Evolutionary conservation across 495 filamentous ascomycete genomes (phyloP).

Genomic region (Aspergillus conjunctus): DNA sequence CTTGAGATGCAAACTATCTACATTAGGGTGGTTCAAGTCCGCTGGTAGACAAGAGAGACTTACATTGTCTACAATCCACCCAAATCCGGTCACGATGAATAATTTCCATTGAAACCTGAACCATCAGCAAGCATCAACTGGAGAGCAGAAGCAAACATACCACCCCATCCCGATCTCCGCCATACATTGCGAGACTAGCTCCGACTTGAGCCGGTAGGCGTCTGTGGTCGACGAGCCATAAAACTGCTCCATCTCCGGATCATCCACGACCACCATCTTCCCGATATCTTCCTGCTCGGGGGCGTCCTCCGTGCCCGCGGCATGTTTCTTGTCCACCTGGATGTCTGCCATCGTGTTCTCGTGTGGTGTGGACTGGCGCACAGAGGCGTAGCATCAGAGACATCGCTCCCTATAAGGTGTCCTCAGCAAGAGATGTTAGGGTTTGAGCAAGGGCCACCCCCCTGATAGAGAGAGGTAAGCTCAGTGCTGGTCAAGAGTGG

Average conservation of each 20-base stretch:
- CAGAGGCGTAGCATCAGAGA: not conserved
- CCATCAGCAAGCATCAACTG: not conserved
- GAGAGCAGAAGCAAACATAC: constrained; percentile 17
- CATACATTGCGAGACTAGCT: constrained; percentile 35
- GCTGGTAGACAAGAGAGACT: not conserved
- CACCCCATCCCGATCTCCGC: constrained; percentile 40
- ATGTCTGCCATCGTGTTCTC: constrained; percentile 28
- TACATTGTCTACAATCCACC: constrained; percentile 42
- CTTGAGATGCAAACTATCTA: constrained; percentile 37
- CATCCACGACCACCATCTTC: constrained; percentile 29
- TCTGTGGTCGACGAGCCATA: constrained; percentile 37
- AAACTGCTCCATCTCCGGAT: constrained; percentile 31
- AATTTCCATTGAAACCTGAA: constrained; percentile 40
- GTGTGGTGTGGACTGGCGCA: not conserved
- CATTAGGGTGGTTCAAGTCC: not conserved
- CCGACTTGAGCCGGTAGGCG: constrained; percentile 39
- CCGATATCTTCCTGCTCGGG: constrained; percentile 14
- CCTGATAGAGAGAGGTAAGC: constrained; percentile 10
- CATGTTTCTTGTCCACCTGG: constrained; percentile 11
- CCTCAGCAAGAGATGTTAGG: not conserved
- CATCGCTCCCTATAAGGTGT: not conserved
- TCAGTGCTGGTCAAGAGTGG: constrained; percentile 5
- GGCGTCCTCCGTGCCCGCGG: not conserved
- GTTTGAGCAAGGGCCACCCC: not conserved
- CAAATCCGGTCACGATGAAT: constrained; percentile 38